These are phyloP conservation scores for Backusella morwellensis DNA, from an alignment of 192 early-diverging fungal species.

Conservation along the genomic window DNA sequence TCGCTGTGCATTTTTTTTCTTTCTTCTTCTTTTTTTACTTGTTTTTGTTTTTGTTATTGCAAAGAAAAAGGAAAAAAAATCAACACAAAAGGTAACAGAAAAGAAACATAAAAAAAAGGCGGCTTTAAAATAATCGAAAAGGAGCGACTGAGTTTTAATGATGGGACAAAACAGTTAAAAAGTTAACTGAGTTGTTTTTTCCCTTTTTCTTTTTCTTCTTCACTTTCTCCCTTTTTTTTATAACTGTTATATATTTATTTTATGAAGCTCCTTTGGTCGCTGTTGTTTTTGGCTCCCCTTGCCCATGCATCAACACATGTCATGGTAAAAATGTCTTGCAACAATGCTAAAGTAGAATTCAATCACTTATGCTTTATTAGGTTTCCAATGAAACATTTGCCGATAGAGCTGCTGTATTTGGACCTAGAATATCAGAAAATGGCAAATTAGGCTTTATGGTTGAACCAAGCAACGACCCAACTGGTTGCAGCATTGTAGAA, in stretches of 20 bases:
- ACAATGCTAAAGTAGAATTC: background rate
- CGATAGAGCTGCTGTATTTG: slow-evolving; percentile 85
- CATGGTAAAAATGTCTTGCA: background rate
- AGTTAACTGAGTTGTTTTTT: slow-evolving; percentile 8
- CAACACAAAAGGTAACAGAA: background rate
- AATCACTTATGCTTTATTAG: slow-evolving; percentile 16
- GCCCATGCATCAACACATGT: slow-evolving; percentile 18
- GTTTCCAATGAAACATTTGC: slow-evolving; percentile 53
- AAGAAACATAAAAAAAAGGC: background rate
- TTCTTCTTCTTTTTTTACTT: background rate
- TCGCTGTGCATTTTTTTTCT: background rate
- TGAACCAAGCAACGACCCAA: slow-evolving; percentile 41
- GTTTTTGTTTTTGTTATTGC: background rate
- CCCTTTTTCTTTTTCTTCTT: slow-evolving; percentile 11
- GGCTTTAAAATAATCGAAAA: background rate
- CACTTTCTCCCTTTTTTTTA: slow-evolving; percentile 1
- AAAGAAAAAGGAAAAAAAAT: background rate
- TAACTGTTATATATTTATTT: background rate
- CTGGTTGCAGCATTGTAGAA: slow-evolving; percentile 54
- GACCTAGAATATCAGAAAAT: slow-evolving; percentile 70
- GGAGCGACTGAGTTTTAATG: background rate
- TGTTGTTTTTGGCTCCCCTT: background rate
- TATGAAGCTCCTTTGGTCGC: slow-evolving; percentile 12
- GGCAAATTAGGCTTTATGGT: slow-evolving; percentile 71
- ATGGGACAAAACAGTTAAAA: background rate